phyloP scores from a whole-genome alignment of 1,139 yeast species.

The Magnusiomyces tetraspermus region DNA sequence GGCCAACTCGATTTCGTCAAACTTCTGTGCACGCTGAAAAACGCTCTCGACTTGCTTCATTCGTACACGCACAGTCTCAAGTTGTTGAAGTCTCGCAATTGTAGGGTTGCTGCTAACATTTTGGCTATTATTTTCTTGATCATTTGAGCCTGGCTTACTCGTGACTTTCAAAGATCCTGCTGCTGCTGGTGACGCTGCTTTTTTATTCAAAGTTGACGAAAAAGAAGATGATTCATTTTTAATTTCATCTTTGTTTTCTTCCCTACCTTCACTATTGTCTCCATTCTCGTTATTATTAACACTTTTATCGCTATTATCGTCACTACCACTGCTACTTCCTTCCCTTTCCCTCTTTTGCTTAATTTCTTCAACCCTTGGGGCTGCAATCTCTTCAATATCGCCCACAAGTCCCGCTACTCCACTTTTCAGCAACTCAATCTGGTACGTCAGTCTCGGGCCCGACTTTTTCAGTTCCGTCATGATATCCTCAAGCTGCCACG shows the following conservation, averaged over 20 bases:
- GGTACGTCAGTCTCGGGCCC: constrained; percentile 29
- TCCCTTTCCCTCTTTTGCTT: background rate
- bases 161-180: no score
- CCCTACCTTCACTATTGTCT: background rate
- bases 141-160: no score
- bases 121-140: background rate
- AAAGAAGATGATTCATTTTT: no score
- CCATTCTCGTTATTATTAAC: background rate
- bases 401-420: constrained; percentile 26
- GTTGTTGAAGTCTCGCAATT: constrained; percentile 22
- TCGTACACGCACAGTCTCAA: constrained; percentile 23
- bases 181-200: no score
- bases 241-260: background rate
- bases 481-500: constrained; percentile 25
- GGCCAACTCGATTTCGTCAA: constrained; percentile 22
- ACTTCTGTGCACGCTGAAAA: constrained; percentile 24
- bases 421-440: constrained; percentile 29
- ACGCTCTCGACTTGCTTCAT: constrained; percentile 26
- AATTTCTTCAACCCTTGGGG: background rate
- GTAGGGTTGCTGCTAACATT: background rate
- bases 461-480: constrained; percentile 25
- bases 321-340: background rate
- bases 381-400: constrained; percentile 20
- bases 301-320: background rate
- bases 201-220: background rate